A percentile compares a stretch with the other conserved stretches of the same genome.
Evolutionary conservation across 306 rosid species (phyloP).

Genomic region (Quercus alba): DNA sequence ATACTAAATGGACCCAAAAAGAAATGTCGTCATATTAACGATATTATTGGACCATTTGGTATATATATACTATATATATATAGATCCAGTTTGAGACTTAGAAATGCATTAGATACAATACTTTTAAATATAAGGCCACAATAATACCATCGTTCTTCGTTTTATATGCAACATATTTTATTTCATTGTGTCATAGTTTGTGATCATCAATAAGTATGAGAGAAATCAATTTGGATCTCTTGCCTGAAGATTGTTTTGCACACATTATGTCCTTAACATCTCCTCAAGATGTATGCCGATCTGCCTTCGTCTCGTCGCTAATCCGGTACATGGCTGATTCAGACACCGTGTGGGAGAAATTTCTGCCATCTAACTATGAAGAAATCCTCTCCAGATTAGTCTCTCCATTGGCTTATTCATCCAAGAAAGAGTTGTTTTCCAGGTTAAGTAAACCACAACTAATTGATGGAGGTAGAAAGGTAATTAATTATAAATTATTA

Average conservation of each 20-base stretch:
- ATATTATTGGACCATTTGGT: constrained; percentile 9
- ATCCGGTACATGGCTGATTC: constrained; percentile 39
- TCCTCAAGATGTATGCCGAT: constrained; percentile 44
- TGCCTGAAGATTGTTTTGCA: constrained; percentile 56
- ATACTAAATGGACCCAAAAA: constrained; percentile 4
- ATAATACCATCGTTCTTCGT: too few relatives aligned
- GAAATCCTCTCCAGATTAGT: constrained; percentile 42
- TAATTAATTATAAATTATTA: background rate
- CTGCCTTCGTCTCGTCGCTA: constrained; percentile 19
- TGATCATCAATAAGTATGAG: background rate
- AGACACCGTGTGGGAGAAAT: constrained; percentile 43
- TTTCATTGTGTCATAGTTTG: too few relatives aligned
- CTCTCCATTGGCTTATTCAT: constrained; percentile 28
- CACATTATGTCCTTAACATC: constrained; percentile 49
- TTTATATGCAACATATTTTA: too few relatives aligned
- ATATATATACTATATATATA: too few relatives aligned
- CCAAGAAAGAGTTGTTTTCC: constrained; percentile 46
- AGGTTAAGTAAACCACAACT: constrained; percentile 46
- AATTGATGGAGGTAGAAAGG: constrained; percentile 50
- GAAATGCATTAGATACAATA: background rate
- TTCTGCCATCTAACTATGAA: constrained; percentile 40
- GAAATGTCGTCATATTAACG: constrained; percentile 49
- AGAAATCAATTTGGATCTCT: constrained; percentile 28
- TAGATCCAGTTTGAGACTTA: background rate
- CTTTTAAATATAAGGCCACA: too few relatives aligned